A percentile compares a stretch with the other conserved stretches of the same genome.
Evolutionary conservation across 2,329 filamentous ascomycete genomes (phyloP).

Genomic region (Diaporthe humulicola): DNA sequence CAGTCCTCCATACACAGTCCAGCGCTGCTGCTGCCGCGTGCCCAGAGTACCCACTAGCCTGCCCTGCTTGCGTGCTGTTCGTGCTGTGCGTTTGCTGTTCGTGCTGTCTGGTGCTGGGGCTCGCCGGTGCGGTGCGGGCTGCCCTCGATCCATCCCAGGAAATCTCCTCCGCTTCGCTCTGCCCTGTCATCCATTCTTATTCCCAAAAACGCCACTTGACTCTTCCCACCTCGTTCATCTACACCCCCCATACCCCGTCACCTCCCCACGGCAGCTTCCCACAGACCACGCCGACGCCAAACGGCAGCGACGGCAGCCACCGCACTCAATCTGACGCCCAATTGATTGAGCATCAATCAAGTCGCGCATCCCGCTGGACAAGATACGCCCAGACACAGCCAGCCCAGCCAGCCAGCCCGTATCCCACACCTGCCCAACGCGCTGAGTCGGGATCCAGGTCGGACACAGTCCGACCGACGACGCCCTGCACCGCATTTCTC

Average conservation of each 20-base stretch:
- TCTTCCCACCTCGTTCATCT: conserved; percentile 24
- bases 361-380: conserved; percentile 6
- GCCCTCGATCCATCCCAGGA: conserved; percentile 38
- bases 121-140: conserved; percentile 9
- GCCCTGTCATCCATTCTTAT: conserved; percentile 33
- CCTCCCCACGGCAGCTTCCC: neutral
- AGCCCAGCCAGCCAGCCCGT: neutral
- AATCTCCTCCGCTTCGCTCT: conserved; percentile 38
- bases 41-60: conserved; percentile 8
- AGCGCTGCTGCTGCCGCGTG: conserved; percentile 17
- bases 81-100: conserved; percentile 8
- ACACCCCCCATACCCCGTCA: conserved; percentile 12
- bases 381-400: neutral
- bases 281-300: conserved; percentile 8
- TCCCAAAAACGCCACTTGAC: conserved; percentile 34
- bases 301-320: conserved; percentile 25
- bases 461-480: conserved; percentile 33
- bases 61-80: conserved; percentile 17
- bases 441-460: conserved; percentile 34
- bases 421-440: conserved; percentile 27
- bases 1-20: conserved; percentile 15
- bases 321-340: neutral
- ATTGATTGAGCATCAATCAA: neutral
- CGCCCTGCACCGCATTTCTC: conserved; percentile 26
- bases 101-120: conserved; percentile 15